These are phyloP conservation scores for Dothiorella sarmentorum DNA, from an alignment of 2,329 filamentous ascomycete species.

Conservation along the genomic window DNA sequence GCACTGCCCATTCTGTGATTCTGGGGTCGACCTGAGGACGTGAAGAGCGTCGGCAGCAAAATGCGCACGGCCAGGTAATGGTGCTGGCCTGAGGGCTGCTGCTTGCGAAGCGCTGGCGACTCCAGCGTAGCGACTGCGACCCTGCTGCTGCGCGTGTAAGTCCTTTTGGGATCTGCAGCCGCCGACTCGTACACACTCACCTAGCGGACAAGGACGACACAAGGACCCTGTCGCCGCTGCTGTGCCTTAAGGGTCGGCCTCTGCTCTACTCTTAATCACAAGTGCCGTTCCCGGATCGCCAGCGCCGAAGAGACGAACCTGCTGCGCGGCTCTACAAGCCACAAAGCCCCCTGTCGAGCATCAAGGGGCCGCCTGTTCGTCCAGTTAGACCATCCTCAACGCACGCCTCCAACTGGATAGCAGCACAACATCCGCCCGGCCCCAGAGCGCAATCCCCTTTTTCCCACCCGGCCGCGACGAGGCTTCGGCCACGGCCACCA, in stretches of 20 bases:
- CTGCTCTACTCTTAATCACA: neutral
- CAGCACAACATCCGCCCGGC: constrained; percentile 15
- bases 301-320: constrained; percentile 7
- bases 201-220: constrained; percentile 1
- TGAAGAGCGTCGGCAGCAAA: neutral
- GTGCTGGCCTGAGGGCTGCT: neutral
- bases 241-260: too few relatives aligned
- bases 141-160: neutral
- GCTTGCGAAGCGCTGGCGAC: neutral
- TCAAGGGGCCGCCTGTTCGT: constrained; percentile 15
- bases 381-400: constrained; percentile 8
- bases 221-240: constrained; percentile 12
- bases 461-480: constrained; percentile 8
- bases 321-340: constrained; percentile 14
- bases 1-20: too few relatives aligned
- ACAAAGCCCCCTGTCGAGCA: constrained; percentile 12
- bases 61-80: neutral
- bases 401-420: constrained; percentile 14
- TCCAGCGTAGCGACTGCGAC: too few relatives aligned
- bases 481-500: constrained; percentile 3
- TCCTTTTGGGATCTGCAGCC: constrained; percentile 7
- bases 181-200: constrained; percentile 1
- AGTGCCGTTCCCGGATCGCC: constrained; percentile 7
- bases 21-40: constrained; percentile 4
- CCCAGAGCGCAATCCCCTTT: constrained; percentile 8